Percentiles rank a stretch among this genome's conserved stretches.
phyloP scores from a whole-genome alignment of 73 alveolate genomes.

The Paramecium biaurelia region DNA sequence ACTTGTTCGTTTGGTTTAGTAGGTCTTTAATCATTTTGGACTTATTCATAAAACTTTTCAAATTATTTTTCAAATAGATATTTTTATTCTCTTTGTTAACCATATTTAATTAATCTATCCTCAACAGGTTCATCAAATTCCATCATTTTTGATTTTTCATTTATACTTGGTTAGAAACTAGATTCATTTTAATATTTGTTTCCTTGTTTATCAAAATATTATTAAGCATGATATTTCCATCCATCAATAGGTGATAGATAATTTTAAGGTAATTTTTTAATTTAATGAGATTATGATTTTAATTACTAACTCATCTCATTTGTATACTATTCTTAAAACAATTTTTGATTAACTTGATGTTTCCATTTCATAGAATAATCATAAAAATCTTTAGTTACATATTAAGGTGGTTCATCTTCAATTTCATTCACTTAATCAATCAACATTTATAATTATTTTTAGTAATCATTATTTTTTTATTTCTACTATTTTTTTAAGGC shows the following conservation, averaged over 20 bases:
- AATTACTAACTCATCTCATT: background rate
- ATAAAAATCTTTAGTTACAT: background rate
- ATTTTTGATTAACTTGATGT: background rate
- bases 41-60: slow-evolving; percentile 9
- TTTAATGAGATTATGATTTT: background rate
- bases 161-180: background rate
- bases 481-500: background rate
- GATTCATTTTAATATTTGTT: background rate
- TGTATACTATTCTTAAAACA: background rate
- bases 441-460: background rate
- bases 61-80: background rate
- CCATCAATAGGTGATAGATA: background rate
- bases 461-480: background rate
- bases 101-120: slow-evolving; percentile 21
- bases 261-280: background rate
- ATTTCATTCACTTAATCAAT: background rate
- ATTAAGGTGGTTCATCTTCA: background rate
- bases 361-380: slow-evolving; percentile 26
- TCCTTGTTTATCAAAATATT: background rate
- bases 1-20: slow-evolving; percentile 28
- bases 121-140: slow-evolving; percentile 33
- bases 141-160: background rate
- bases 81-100: slow-evolving; percentile 12
- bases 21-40: background rate
- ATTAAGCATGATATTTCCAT: background rate